A percentile compares a stretch with the other conserved stretches of the same genome.
phyloP scores from a whole-genome alignment of 257 asterid genomes.

The Nicotiana benthamiana region DNA sequence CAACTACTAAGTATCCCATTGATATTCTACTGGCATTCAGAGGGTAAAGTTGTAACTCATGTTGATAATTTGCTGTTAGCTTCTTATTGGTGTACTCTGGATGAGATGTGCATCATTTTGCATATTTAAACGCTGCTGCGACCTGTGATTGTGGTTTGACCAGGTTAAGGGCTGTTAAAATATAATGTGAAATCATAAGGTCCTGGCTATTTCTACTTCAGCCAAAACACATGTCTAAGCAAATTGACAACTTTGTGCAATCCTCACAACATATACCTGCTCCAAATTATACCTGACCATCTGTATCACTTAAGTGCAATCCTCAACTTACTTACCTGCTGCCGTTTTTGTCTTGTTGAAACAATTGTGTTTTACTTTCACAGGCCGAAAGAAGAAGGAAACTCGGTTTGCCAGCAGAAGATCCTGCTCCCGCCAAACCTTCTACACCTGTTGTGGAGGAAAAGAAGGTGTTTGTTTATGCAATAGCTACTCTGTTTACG shows the following conservation, averaged over 20 bases:
- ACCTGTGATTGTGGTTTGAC: not conserved
- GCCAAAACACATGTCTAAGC: not conserved
- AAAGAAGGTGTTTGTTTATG: slow-evolving; percentile 48
- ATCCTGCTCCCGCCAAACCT: slow-evolving; percentile 53
- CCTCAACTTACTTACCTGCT: not conserved
- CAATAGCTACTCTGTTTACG: not conserved
- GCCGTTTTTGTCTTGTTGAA: not conserved
- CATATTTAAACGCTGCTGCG: not conserved
- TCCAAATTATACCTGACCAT: not conserved
- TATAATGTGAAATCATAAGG: not conserved
- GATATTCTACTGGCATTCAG: not conserved
- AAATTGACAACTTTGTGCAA: not conserved
- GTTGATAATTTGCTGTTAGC: not conserved
- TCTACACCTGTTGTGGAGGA: slow-evolving; percentile 82
- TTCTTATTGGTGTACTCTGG: not conserved
- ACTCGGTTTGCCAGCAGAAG: slow-evolving; percentile 89
- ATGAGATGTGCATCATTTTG: not conserved
- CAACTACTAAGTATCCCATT: not conserved
- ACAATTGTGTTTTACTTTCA: slow-evolving; percentile 13
- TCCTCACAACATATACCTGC: not conserved
- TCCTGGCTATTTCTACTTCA: not conserved
- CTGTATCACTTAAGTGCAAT: not conserved
- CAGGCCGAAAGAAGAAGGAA: slow-evolving; percentile 98
- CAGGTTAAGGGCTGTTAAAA: not conserved
- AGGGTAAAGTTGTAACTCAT: not conserved